These are phyloP conservation scores for Multifurca ochricompacta DNA, from an alignment of 768 basidiomycete genomes.

Conservation along the genomic window DNA sequence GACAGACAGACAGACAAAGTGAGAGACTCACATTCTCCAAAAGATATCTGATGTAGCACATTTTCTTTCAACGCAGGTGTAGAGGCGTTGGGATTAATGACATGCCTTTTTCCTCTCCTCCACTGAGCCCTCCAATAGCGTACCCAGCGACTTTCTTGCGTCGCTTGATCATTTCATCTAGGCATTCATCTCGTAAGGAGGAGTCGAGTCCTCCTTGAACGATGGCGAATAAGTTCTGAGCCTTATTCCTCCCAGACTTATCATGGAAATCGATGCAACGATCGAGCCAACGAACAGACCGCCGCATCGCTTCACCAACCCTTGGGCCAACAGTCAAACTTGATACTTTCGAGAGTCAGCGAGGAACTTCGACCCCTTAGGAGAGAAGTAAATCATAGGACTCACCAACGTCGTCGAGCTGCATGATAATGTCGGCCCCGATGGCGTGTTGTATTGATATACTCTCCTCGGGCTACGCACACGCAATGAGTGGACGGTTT, in stretches of 20 bases:
- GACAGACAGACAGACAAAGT: conserved; percentile 1
- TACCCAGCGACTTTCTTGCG: conserved; percentile 77
- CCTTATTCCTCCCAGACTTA: conserved; percentile 50
- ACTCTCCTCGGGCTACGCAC: conserved; percentile 73
- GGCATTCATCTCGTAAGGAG: conserved; percentile 61
- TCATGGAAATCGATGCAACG: conserved; percentile 76
- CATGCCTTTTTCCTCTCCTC: conserved; percentile 85
- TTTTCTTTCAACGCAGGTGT: neutral
- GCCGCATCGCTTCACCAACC: conserved; percentile 81
- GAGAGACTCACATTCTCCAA: conserved; percentile 63
- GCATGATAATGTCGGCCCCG: conserved; percentile 93
- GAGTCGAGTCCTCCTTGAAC: conserved; percentile 82
- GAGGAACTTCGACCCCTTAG: neutral
- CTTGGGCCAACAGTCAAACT: conserved; percentile 75
- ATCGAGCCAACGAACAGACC: conserved; percentile 86
- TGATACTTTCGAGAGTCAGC: conserved; percentile 43
- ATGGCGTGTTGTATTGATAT: conserved; percentile 87
- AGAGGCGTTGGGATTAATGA: neutral
- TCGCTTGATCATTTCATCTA: conserved; percentile 75
- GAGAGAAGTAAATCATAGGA: conserved; percentile 8
- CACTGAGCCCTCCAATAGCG: conserved; percentile 85
- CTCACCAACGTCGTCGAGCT: conserved; percentile 84
- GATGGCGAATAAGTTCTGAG: conserved; percentile 86
- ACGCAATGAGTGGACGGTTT: neutral
- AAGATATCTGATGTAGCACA: conserved; percentile 55